These are phyloP conservation scores for Candida arabinofermentans DNA, from an alignment of 805 yeast species.

Conservation along the genomic window DNA sequence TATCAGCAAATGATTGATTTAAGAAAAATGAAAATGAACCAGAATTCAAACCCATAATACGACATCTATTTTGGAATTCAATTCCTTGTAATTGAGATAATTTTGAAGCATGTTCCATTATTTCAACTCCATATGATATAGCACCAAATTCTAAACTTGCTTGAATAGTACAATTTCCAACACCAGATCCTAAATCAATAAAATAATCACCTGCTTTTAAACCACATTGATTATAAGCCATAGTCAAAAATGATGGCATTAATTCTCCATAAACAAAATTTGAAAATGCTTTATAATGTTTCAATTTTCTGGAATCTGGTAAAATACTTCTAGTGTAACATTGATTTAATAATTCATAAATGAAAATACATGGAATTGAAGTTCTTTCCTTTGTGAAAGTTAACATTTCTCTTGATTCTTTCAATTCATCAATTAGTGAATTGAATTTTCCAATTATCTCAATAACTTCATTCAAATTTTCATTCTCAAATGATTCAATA, in stretches of 20 bases:
- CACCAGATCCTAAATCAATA: slow-evolving; percentile 91
- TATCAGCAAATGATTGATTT: slow-evolving; percentile 68
- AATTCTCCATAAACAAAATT: slow-evolving; percentile 90
- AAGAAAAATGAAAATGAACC: slow-evolving; percentile 57
- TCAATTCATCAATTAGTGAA: slow-evolving; percentile 32
- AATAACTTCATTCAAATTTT: slow-evolving; percentile 29
- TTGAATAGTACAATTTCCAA: slow-evolving; percentile 86
- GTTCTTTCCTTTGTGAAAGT: slow-evolving; percentile 12
- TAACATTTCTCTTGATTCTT: slow-evolving; percentile 28
- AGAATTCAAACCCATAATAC: slow-evolving; percentile 58
- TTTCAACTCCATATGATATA: slow-evolving; percentile 82
- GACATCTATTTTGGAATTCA: slow-evolving; percentile 56
- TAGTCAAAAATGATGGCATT: slow-evolving; percentile 70
- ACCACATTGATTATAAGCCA: slow-evolving; percentile 57
- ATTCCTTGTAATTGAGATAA: slow-evolving; percentile 57
- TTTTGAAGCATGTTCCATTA: slow-evolving; percentile 77
- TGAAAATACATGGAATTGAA: slow-evolving; percentile 36
- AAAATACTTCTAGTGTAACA: slow-evolving; percentile 76
- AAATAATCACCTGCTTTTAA: slow-evolving; percentile 54
- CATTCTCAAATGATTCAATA: slow-evolving; percentile 29
- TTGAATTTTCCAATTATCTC: slow-evolving; percentile 42
- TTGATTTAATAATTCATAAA: slow-evolving; percentile 69
- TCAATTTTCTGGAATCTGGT: slow-evolving; percentile 60
- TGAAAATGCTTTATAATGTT: slow-evolving; percentile 79
- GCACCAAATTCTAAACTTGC: slow-evolving; percentile 87